A percentile compares a stretch with the other conserved stretches of the same genome.
Evolutionary conservation across 129 eudicot genomes (phyloP).

Genomic region (Daucus carota): DH1_v3.0 NC_030389.2:5841001-5841500

Average conservation of each 20-base stretch:
- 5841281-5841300: conserved; percentile 37
- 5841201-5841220: neutral
- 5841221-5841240: neutral
- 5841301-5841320: conserved; percentile 35
- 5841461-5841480: neutral
- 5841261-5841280: conserved; percentile 25
- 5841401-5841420: conserved; percentile 27
- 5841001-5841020: conserved; percentile 64
- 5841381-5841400: conserved; percentile 18
- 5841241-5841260: conserved; percentile 26
- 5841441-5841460: conserved; percentile 31
- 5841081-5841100: too few species aligned
- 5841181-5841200: neutral
- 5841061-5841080: neutral
- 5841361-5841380: conserved; percentile 29
- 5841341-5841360: conserved; percentile 30
- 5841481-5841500: neutral
- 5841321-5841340: conserved; percentile 29
- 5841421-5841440: conserved; percentile 33
- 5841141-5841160: too few species aligned
- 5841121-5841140: too few species aligned
- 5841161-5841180: too few species aligned
- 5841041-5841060: too few species aligned
- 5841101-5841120: too few species aligned
- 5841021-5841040: neutral